phyloP scores from a whole-genome alignment of 257 asterid species.

The Solanum virginianum region DNA sequence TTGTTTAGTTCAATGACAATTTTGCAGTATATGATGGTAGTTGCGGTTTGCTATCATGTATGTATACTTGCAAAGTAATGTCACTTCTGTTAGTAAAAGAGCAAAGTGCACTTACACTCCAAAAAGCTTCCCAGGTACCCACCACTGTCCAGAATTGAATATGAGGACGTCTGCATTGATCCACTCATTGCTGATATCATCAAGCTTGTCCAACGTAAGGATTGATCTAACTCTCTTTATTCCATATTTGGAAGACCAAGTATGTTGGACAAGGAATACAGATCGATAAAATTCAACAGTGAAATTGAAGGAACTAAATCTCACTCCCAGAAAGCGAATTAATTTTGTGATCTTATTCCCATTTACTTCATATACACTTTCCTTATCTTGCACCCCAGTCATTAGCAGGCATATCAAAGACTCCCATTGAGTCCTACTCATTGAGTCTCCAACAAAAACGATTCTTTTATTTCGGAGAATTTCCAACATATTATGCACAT shows the following conservation, averaged over 20 bases:
- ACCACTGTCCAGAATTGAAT: constrained; percentile 79
- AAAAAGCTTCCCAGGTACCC: constrained; percentile 69
- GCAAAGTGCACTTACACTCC: constrained; percentile 36
- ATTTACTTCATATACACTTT: constrained; percentile 56
- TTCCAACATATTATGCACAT: constrained; percentile 28
- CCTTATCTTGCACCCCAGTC: constrained; percentile 57
- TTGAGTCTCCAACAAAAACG: constrained; percentile 75
- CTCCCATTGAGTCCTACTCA: constrained; percentile 88
- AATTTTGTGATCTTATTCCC: constrained; percentile 50
- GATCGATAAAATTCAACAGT: constrained; percentile 62
- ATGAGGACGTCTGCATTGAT: constrained; percentile 52
- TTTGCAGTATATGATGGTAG: background rate
- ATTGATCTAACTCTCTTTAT: constrained; percentile 57
- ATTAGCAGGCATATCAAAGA: constrained; percentile 67
- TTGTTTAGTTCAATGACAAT: background rate
- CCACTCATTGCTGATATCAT: constrained; percentile 60
- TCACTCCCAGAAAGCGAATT: constrained; percentile 53
- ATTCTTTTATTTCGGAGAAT: constrained; percentile 39
- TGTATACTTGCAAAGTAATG: background rate
- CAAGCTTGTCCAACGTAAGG: constrained; percentile 45
- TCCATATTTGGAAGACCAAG: constrained; percentile 43
- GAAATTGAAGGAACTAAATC: constrained; percentile 56
- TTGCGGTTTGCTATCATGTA: background rate
- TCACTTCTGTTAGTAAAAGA: background rate
- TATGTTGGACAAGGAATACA: constrained; percentile 65